Percentiles rank a stretch among this genome's conserved stretches.
Evolutionary conservation across 495 filamentous ascomycete genomes (phyloP).

Genomic region (Xylaria curta): DNA sequence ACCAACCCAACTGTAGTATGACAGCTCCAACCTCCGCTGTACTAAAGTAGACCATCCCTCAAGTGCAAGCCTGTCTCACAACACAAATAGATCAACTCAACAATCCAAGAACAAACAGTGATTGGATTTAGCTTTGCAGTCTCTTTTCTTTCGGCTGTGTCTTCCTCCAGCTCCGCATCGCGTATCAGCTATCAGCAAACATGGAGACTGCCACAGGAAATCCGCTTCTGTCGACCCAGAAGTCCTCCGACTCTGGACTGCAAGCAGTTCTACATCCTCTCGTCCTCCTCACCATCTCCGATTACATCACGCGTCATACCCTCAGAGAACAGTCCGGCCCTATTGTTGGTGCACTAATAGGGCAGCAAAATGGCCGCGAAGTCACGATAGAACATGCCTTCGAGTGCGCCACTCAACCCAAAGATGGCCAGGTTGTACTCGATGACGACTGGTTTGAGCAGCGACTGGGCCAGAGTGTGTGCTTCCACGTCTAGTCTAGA

Average conservation of each 20-base stretch:
- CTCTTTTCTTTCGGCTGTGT: slow-evolving; percentile 13
- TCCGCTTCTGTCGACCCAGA: slow-evolving; percentile 56
- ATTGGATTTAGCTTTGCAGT: background rate
- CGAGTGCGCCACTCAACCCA: slow-evolving; percentile 65
- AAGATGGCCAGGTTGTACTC: slow-evolving; percentile 59
- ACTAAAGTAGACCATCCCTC: background rate
- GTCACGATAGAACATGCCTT: slow-evolving; percentile 93
- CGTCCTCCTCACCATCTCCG: slow-evolving; percentile 93
- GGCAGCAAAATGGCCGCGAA: slow-evolving; percentile 87
- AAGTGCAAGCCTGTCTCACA: background rate
- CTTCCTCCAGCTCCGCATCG: slow-evolving; percentile 1
- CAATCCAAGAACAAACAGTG: background rate
- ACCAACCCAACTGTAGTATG: slow-evolving; percentile 3
- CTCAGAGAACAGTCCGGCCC: slow-evolving; percentile 75
- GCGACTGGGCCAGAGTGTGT: slow-evolving; percentile 83
- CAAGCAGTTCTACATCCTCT: slow-evolving; percentile 90
- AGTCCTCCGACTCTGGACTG: slow-evolving; percentile 75
- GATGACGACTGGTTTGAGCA: slow-evolving; percentile 77
- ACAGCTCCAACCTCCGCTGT: slow-evolving; percentile 2
- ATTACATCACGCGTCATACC: slow-evolving; percentile 91
- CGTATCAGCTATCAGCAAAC: slow-evolving; percentile 1
- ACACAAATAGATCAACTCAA: background rate
- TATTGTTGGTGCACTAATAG: slow-evolving; percentile 84
- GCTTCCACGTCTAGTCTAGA: background rate
- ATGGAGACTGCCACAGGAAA: slow-evolving; percentile 36